A percentile compares a stretch with the other conserved stretches of the same genome.
phyloP scores from a whole-genome alignment of 768 basidiomycete genomes.

The Termitomyces sp. region DNA sequence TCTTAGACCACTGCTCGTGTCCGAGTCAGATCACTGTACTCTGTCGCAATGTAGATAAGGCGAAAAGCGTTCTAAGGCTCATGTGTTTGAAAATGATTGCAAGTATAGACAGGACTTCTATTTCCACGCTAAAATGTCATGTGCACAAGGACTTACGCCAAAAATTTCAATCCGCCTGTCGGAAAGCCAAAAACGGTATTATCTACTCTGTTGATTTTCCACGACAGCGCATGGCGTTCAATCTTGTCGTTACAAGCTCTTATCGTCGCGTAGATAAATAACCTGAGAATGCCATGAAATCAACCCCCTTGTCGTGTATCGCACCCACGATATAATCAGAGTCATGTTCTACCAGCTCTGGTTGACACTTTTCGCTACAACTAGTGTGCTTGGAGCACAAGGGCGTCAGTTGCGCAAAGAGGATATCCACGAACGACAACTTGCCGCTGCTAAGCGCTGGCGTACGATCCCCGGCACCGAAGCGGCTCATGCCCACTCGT shows the following conservation, averaged over 20 bases:
- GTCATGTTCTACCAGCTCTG: conserved; percentile 13
- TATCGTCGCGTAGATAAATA: background rate
- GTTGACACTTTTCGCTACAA: conserved; percentile 15
- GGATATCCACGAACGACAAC: conserved; percentile 39
- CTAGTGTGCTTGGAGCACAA: conserved; percentile 14
- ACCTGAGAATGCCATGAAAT: background rate
- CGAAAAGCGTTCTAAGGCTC: background rate
- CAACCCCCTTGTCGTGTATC: background rate
- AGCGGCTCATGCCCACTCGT: conserved; percentile 9
- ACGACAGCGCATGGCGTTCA: background rate
- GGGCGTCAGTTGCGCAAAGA: conserved; percentile 33
- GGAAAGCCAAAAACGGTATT: background rate
- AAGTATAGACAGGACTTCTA: background rate
- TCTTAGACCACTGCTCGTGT: background rate
- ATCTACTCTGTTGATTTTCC: background rate
- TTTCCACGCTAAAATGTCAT: background rate
- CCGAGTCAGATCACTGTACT: background rate
- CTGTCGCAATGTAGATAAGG: background rate
- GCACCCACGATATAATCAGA: background rate
- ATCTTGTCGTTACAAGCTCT: background rate
- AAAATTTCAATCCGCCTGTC: background rate
- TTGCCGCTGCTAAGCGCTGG: conserved; percentile 43
- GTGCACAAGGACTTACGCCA: background rate
- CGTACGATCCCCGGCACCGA: conserved; percentile 5
- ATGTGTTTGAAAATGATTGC: background rate